phyloP scores from a whole-genome alignment of 805 yeast species.

The Huiozyma sinensis region DNA sequence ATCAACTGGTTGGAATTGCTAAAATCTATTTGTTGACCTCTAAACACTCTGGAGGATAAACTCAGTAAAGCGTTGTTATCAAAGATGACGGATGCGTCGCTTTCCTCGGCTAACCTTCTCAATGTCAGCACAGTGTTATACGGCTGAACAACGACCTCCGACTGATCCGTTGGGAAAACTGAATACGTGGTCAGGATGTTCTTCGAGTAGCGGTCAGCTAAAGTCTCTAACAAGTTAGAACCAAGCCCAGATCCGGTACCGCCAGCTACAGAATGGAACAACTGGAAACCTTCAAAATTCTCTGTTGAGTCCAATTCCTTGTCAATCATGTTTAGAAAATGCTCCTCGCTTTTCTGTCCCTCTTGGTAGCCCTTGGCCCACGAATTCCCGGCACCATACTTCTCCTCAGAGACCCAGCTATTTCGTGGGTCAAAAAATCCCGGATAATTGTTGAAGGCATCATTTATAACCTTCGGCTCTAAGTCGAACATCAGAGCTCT shows the following conservation, averaged over 20 bases:
- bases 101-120: slow-evolving; percentile 67
- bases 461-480: slow-evolving; percentile 80
- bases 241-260: slow-evolving; percentile 98
- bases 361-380: slow-evolving; percentile 87
- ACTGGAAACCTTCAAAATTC: slow-evolving; percentile 78
- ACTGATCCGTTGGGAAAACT: slow-evolving; percentile 69
- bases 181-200: slow-evolving; percentile 78
- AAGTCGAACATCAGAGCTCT: slow-evolving; percentile 76
- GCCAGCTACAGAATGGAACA: slow-evolving; percentile 92
- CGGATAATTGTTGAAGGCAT: slow-evolving; percentile 41
- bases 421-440: slow-evolving; percentile 77
- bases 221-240: slow-evolving; percentile 61
- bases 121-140: slow-evolving; percentile 81
- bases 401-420: slow-evolving; percentile 65
- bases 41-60: slow-evolving; percentile 54
- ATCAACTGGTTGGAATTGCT: slow-evolving; percentile 77
- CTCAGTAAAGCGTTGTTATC: slow-evolving; percentile 79
- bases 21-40: slow-evolving; percentile 52
- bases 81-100: slow-evolving; percentile 81
- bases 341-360: slow-evolving; percentile 59
- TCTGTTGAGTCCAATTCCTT: slow-evolving; percentile 87
- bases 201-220: slow-evolving; percentile 74
- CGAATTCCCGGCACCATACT: slow-evolving; percentile 91
- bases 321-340: slow-evolving; percentile 73
- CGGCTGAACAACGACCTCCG: slow-evolving; percentile 98